Evolutionary conservation across 805 yeast species (phyloP), one percentile per base, ranked within the genome.

Genomic region (Hanseniaspora vineae): DNA sequence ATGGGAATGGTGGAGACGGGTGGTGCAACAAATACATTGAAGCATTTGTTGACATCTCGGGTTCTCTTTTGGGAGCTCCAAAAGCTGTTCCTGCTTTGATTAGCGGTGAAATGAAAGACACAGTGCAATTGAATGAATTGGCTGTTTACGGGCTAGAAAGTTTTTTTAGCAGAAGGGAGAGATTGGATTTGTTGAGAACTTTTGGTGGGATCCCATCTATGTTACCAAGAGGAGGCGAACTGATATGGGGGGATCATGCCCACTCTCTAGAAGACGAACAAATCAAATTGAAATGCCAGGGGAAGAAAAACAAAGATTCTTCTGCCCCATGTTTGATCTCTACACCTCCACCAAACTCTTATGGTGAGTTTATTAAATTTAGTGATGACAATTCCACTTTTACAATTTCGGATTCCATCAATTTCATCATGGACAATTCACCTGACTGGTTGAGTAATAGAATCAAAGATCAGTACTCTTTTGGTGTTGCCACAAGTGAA

Each of bases 31-130:
- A 81, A 40, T 73, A 92, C 59, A 71, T 92, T 49, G 89, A 77
- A 44, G 78, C 96, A 1, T 78, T 77, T 59, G 79, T 92, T 39
- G 92, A 92, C 60, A 83, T 92, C 50, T 77, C 95, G 13, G 98
- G 98, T 0, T 80, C 92, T n/a, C 65, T 78, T 46, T 68, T 92
- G 47, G 98, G 98, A 2, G 88, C 97, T 0, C 98, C 98, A 2
- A 92, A 92, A 61, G 84, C 96, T 1, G 76, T 88, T 18, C 86
- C 94, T 0, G 96, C 96, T 0, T 68, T 92, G 50, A 64, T 92
- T n/a, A 85, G 96, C 14, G 98, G 98, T 14, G 98, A 92, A 66
- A 92, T 92, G 97, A 86, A 81, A 62, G 98, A 92, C 63, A 92
- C 98, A 0, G 94, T 94, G 31, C 96, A 90, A 58, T 70, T 92